Evolutionary conservation across 2,329 filamentous ascomycete species (phyloP).

Genomic region (Colletotrichum sp.): DNA sequence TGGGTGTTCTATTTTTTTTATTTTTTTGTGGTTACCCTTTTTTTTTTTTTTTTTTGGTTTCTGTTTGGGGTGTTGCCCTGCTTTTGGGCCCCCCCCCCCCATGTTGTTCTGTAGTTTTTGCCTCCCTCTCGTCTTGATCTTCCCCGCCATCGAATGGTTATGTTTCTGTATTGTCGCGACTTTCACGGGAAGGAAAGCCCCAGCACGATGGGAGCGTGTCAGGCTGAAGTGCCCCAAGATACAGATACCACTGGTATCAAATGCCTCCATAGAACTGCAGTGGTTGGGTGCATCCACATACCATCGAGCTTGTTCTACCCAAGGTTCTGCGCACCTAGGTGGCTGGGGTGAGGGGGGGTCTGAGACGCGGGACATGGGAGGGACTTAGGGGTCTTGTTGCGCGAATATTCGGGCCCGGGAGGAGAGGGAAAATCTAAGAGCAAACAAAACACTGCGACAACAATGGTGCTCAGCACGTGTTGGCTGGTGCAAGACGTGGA

Average conservation of each 20-base stretch:
- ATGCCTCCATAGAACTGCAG: neutral
- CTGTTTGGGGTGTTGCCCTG: no score
- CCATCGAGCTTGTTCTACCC: neutral
- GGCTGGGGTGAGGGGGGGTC: neutral
- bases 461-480: neutral
- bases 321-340: neutral
- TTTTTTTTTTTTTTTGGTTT: no score
- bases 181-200: neutral
- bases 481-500: neutral
- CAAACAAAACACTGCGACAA: neutral
- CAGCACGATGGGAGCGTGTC: neutral
- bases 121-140: neutral
- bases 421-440: neutral
- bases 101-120: neutral
- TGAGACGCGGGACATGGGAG: neutral
- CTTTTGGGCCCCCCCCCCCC: no score
- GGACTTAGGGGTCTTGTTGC: neutral
- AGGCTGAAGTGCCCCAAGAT: neutral
- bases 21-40: no score
- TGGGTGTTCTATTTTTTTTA: no score
- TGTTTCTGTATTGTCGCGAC: neutral
- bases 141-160: neutral
- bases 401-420: neutral
- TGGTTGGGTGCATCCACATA: neutral
- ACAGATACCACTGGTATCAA: neutral